Evolutionary conservation across 2,329 filamentous ascomycete genomes (phyloP).

Genomic region (Leptographium procerum): DNA sequence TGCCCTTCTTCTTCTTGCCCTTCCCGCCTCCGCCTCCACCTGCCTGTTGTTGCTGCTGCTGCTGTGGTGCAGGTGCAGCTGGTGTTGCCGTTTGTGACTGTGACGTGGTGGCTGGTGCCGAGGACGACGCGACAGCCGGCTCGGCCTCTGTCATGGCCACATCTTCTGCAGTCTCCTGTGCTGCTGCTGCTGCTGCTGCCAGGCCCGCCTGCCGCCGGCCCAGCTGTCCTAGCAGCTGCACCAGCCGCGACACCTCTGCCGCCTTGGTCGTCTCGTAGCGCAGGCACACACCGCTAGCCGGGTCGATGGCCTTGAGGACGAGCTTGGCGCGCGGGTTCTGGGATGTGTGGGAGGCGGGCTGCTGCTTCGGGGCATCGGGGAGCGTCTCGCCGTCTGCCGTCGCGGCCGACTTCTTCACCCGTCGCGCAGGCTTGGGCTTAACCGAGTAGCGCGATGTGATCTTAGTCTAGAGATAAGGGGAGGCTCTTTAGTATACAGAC

Average conservation of each 20-base stretch:
- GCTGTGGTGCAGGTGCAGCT: slow-evolving; percentile 9
- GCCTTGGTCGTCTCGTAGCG: slow-evolving; percentile 90
- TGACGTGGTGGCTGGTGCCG: slow-evolving; percentile 9
- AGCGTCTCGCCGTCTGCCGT: slow-evolving; percentile 8
- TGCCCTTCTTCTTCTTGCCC: slow-evolving; percentile 64
- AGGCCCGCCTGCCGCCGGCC: slow-evolving; percentile 57
- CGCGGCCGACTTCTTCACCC: slow-evolving; percentile 11
- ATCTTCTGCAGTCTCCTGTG: slow-evolving; percentile 25
- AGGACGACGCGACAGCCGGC: slow-evolving; percentile 17
- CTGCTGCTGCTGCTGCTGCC: slow-evolving; percentile 26
- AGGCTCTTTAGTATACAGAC: neutral
- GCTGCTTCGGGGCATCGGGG: slow-evolving; percentile 16
- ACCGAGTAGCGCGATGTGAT: slow-evolving; percentile 91
- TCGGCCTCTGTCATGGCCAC: slow-evolving; percentile 22
- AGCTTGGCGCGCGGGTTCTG: slow-evolving; percentile 53
- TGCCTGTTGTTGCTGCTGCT: slow-evolving; percentile 11
- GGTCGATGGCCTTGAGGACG: slow-evolving; percentile 82
- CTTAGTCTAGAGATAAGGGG: slow-evolving; percentile 49
- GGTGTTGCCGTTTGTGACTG: slow-evolving; percentile 18
- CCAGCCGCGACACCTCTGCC: slow-evolving; percentile 74
- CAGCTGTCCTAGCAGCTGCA: slow-evolving; percentile 64
- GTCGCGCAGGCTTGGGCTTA: slow-evolving; percentile 26
- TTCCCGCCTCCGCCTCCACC: slow-evolving; percentile 30
- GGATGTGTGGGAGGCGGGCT: slow-evolving; percentile 19
- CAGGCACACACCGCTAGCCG: slow-evolving; percentile 65